phyloP scores from a whole-genome alignment of 306 rosid genomes.

The Vicia faba region DNA sequence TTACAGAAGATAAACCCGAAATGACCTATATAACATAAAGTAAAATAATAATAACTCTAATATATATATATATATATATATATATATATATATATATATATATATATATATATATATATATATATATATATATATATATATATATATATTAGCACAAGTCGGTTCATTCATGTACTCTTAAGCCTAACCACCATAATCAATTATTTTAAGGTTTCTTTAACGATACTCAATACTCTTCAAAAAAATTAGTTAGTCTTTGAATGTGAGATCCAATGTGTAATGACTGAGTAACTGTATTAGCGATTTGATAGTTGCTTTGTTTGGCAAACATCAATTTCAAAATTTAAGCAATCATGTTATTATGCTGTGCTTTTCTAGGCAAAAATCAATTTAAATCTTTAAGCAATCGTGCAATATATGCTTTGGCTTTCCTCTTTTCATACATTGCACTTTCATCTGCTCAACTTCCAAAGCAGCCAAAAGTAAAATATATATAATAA shows the following conservation, averaged over 20 bases:
- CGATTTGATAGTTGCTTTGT: slow-evolving; percentile 24
- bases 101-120: no score
- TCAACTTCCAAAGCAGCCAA: slow-evolving; percentile 30
- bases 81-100: no score
- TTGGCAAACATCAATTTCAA: slow-evolving; percentile 13
- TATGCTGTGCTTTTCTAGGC: slow-evolving; percentile 21
- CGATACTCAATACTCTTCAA: neutral
- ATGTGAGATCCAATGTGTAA: slow-evolving; percentile 27
- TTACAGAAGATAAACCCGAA: no score
- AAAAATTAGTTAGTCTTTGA: neutral
- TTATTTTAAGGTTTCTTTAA: neutral
- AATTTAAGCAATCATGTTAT: slow-evolving; percentile 3
- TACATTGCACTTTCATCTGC: slow-evolving; percentile 14
- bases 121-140: no score
- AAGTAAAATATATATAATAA: neutral
- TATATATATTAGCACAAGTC: no score
- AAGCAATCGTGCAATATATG: slow-evolving; percentile 20
- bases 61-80: no score
- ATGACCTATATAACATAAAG: no score
- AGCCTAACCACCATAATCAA: neutral
- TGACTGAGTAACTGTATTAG: slow-evolving; percentile 14
- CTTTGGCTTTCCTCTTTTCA: slow-evolving; percentile 9
- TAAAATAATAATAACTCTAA: no score
- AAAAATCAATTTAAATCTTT: slow-evolving; percentile 6
- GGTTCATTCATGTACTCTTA: no score